Evolutionary conservation across 2,329 filamentous ascomycete genomes (phyloP).

Genomic region (Teratosphaeria gauchensis): DNA sequence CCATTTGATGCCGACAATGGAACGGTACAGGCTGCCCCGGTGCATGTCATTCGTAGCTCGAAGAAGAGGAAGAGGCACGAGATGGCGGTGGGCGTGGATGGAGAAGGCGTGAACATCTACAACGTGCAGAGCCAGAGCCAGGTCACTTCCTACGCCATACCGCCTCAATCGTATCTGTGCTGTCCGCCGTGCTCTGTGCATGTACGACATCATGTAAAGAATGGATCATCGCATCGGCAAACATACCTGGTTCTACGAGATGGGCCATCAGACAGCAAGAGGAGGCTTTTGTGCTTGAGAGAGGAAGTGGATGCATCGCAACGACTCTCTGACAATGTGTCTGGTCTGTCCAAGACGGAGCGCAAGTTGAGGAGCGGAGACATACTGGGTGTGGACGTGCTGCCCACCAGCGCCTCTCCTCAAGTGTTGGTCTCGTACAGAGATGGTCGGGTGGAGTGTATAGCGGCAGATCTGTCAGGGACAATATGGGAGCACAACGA

Average conservation of each 20-base stretch:
- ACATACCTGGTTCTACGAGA: slow-evolving; percentile 46
- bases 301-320: slow-evolving; percentile 35
- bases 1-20: slow-evolving; percentile 33
- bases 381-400: slow-evolving; percentile 13
- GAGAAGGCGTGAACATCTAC: slow-evolving; percentile 53
- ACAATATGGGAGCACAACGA: slow-evolving; percentile 16
- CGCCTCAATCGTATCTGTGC: slow-evolving; percentile 49
- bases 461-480: slow-evolving; percentile 19
- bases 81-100: slow-evolving; percentile 49
- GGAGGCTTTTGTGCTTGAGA: slow-evolving; percentile 45
- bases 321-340: slow-evolving; percentile 11
- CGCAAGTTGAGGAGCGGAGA: slow-evolving; percentile 23
- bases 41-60: slow-evolving; percentile 44
- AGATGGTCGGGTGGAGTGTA: slow-evolving; percentile 21
- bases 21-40: slow-evolving; percentile 33
- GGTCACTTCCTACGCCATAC: slow-evolving; percentile 51
- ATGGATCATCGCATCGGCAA: slow-evolving; percentile 38
- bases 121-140: slow-evolving; percentile 54
- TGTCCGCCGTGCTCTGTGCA: slow-evolving; percentile 51
- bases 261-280: slow-evolving; percentile 36
- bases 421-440: slow-evolving; percentile 20
- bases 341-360: slow-evolving; percentile 12
- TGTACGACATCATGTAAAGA: slow-evolving; percentile 36
- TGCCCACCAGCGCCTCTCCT: neutral
- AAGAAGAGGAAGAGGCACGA: slow-evolving; percentile 55